Evolutionary conservation across 1,139 yeast genomes (phyloP), one percentile per base, ranked within the genome.

Genomic region (Candida dubliniensis): DNA sequence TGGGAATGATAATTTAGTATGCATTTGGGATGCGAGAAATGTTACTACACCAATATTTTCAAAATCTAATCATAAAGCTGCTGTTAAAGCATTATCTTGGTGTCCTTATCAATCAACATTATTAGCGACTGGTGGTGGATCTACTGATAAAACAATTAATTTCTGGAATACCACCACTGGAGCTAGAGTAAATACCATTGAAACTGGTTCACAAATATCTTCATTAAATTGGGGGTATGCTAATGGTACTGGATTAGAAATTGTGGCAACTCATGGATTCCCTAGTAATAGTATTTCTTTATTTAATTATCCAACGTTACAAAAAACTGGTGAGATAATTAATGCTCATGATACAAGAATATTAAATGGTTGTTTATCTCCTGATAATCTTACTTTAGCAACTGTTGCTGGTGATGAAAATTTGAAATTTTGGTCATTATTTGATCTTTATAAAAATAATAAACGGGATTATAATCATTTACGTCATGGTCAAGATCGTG

Each of bases 321-420:
- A 86, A 55, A 88, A 88, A 62, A 90, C 93, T 9, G 96, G 96
- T 8, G 96, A 89, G 55, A 87, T 95, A 43, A 71, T 74, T 24
- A 78, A 81, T 45, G 97, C 98, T 1, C 99, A 95, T 61, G 97
- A 90, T 53, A 82, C 95, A 11, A 77, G 99, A 53, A 90, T 95
- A 27, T 75, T 95, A 47, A 81, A 81, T 53, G 87, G 96, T 26
- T 83, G 91, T 43, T 63, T 93, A 45, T 87, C 96, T 38, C 98
- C 98, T 7, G 98, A 93, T 63, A 87, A 86, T 24, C 79, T 87
- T 44, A 88, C 95, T 0, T 68, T 91, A 47, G 99, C 97, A 1
- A 93, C 99, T 0, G 90, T 93, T 42, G 96, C 98, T 1, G 95
- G 96, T 5, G 99, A 95, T 66, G 99, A 95, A 64, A 93, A 91